Base-by-base conservation (phyloP, 2,329 filamentous ascomycete species). In the Thelonectria olida region DNA sequence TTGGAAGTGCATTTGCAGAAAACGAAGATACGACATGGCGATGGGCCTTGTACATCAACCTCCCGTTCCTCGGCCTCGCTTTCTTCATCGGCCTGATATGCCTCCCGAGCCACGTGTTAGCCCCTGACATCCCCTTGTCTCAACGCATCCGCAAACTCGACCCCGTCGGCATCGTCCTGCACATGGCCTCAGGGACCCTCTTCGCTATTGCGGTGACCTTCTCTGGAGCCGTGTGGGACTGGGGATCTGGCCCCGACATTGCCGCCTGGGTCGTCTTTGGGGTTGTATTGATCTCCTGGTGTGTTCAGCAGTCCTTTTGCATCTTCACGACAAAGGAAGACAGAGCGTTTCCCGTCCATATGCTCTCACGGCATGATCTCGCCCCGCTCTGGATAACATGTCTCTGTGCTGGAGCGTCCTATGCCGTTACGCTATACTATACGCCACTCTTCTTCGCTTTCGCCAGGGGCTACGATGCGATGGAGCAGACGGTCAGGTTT, bases 381-480 rank as follows among this genome's bases (percentile, higher is more conserved):
- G 52, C 82, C 1, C 69, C 85, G 0, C 70, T 85, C 1, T 81
- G 78, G 65, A 69, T 83, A 27, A 73, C 75, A 7, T 81, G 77
- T 1, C 69, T 74, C 2, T 74, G 72, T 28, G 74, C 74, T 0
- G 76, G 73, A 7, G 73, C 77, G 3, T 72, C 72, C 8, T 76
- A 79, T 59, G 80, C 78, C 13, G 72, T 81, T 45, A 66, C 77
- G 0, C 74, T 83, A 7, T 87, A 86, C 73, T 87, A 83, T 71
- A 80, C 83, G 7, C 85, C 85, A 0, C 73, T 87, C 1, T 86
- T 79, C 73, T 86, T 86, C 70, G 81, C 84, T 58, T 87, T 86
- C 67, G 77, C 77, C 0, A 76, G 74, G 3, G 79, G 79, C 4
- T 76, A 82, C 27, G 73, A 66, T 3, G 75, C 80, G 0, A 66